These are phyloP conservation scores for Capsicum chinense DNA, from an alignment of 257 asterid species.

Conservation along the genomic window DNA sequence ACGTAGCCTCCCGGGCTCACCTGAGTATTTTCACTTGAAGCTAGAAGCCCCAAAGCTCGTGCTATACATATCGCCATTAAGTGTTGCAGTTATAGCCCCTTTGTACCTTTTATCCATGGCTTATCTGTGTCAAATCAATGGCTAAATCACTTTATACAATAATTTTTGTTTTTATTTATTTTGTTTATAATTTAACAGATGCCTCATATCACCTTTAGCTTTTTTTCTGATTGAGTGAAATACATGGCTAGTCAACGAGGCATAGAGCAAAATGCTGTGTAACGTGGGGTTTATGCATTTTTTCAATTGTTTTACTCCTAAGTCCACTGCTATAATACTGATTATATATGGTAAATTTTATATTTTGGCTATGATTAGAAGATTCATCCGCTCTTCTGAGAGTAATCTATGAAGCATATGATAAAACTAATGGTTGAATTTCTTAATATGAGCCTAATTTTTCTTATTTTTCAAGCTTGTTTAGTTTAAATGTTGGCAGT, in stretches of 20 bases:
- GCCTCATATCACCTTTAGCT: conserved; percentile 31
- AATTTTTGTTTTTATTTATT: background rate
- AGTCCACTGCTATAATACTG: conserved; percentile 9
- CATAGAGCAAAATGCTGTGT: conserved; percentile 16
- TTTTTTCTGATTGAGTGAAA: conserved; percentile 9
- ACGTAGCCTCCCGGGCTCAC: conserved; percentile 33
- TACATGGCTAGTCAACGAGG: conserved; percentile 26
- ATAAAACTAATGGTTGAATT: conserved; percentile 68
- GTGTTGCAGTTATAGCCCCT: conserved; percentile 29
- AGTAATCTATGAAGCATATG: conserved; percentile 59
- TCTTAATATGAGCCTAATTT: conserved; percentile 75
- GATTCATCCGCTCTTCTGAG: conserved; percentile 93
- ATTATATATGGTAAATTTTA: background rate
- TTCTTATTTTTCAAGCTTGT: background rate
- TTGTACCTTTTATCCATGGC: conserved; percentile 28
- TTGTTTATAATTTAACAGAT: background rate
- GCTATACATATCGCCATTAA: conserved; percentile 1
- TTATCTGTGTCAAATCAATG: conserved; percentile 33
- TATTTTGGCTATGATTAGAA: conserved; percentile 57
- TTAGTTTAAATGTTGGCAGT: conserved; percentile 38
- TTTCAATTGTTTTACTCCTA: conserved; percentile 20
- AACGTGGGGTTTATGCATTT: conserved; percentile 25
- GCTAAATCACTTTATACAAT: background rate
- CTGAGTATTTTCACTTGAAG: background rate
- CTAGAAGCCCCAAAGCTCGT: conserved; percentile 32